Conservation (phyloP, 176 grass and related monocot species). For the Hyparrhenia diplandra region DNA sequence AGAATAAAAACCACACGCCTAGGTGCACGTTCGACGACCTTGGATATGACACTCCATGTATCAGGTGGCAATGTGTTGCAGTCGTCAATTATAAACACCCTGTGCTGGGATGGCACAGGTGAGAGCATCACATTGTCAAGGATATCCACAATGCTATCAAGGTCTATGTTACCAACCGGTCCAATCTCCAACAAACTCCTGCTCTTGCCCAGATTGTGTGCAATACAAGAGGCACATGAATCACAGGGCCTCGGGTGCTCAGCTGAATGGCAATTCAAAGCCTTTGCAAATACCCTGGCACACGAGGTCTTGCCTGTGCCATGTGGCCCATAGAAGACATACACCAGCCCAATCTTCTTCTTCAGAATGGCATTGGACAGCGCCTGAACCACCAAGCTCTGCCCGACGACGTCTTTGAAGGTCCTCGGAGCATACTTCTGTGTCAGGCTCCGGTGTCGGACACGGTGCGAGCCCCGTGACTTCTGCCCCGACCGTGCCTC, state of each 20-base stretch:
- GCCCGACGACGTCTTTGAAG: slow-evolving; percentile 91
- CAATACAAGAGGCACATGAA: slow-evolving; percentile 76
- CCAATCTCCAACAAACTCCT: slow-evolving; percentile 75
- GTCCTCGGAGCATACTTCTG: slow-evolving; percentile 86
- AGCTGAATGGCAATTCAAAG: slow-evolving; percentile 76
- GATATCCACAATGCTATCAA: slow-evolving; percentile 64
- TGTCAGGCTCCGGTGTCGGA: slow-evolving; percentile 58
- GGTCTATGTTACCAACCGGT: slow-evolving; percentile 59
- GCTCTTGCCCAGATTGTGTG: slow-evolving; percentile 71
- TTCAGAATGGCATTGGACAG: slow-evolving; percentile 77
- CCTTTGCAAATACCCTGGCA: slow-evolving; percentile 82
- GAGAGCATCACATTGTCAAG: slow-evolving; percentile 68
- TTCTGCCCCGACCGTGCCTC: slow-evolving; percentile 45
- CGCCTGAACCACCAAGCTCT: slow-evolving; percentile 81
- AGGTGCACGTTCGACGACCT: slow-evolving; percentile 57
- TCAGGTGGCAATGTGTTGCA: slow-evolving; percentile 59
- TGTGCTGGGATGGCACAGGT: slow-evolving; percentile 37
- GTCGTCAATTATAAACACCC: slow-evolving; percentile 85
- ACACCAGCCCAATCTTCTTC: slow-evolving; percentile 67
- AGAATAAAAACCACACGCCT: slow-evolving; percentile 74
- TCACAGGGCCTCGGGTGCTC: slow-evolving; percentile 86
- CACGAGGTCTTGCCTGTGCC: slow-evolving; percentile 94
- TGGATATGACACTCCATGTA: slow-evolving; percentile 72
- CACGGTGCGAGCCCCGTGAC: slow-evolving; percentile 37
- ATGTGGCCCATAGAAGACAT: slow-evolving; percentile 84